Conservation (phyloP, 805 yeast species). For the Torulaspora quercuum region DNA sequence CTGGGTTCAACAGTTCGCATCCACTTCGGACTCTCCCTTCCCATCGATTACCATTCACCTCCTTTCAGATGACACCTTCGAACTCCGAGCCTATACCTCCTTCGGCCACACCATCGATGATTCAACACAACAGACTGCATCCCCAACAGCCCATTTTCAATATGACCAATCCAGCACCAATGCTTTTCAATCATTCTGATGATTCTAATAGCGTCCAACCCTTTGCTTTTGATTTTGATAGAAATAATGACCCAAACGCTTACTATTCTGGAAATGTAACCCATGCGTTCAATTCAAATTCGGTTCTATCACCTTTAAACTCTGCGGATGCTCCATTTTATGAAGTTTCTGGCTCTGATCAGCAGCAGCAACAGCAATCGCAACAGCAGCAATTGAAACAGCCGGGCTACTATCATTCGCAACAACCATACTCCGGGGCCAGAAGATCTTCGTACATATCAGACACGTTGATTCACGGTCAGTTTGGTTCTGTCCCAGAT, state of each 20-base stretch:
- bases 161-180: slow-evolving; percentile 4
- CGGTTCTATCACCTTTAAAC: slow-evolving; percentile 4
- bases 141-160: slow-evolving; percentile 18
- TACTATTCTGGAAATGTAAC: slow-evolving; percentile 6
- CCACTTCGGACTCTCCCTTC: slow-evolving; percentile 1
- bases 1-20: slow-evolving; percentile 22
- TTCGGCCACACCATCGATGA: slow-evolving; percentile 5
- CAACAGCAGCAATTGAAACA: slow-evolving; percentile 6
- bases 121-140: slow-evolving; percentile 3
- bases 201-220: slow-evolving; percentile 8
- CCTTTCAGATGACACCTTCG: slow-evolving; percentile 26
- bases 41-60: slow-evolving; percentile 13
- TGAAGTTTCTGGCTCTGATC: slow-evolving; percentile 1
- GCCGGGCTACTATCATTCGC: slow-evolving; percentile 12
- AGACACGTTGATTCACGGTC: slow-evolving; percentile 48
- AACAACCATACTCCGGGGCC: slow-evolving; percentile 41
- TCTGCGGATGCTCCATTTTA: slow-evolving; percentile 4
- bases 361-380: slow-evolving; percentile 3
- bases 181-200: slow-evolving; percentile 1
- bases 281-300: slow-evolving; percentile 1
- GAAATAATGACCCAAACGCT: slow-evolving; percentile 6
- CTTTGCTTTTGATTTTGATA: slow-evolving; percentile 14
- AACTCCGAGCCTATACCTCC: slow-evolving; percentile 24
- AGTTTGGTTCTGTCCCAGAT: slow-evolving; percentile 11
- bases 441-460: slow-evolving; percentile 76